phyloP scores from a whole-genome alignment of 73 alveolate genomes.

The Paramecium tetraurelia region DNA sequence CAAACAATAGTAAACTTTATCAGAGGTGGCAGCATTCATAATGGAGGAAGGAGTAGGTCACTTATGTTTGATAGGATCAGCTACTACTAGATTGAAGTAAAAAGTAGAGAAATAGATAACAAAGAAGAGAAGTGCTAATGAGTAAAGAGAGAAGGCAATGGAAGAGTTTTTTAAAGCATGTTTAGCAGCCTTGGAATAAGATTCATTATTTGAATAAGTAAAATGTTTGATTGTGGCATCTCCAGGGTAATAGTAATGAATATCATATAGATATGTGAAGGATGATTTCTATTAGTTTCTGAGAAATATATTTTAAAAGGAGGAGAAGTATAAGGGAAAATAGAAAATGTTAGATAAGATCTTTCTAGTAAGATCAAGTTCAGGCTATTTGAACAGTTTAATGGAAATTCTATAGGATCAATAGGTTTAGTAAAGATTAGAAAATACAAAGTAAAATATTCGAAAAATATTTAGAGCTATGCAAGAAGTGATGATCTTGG shows the following conservation, averaged over 20 bases:
- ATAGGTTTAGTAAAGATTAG: constrained; percentile 2
- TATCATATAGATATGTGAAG: background rate
- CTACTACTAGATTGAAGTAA: constrained; percentile 47
- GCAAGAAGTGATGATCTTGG: constrained; percentile 49
- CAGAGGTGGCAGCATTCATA: constrained; percentile 51
- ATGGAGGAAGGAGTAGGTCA: constrained; percentile 62
- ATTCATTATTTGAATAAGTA: background rate
- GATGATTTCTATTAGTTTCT: background rate
- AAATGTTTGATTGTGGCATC: constrained; percentile 53
- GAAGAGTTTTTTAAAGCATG: constrained; percentile 39
- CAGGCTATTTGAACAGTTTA: constrained; percentile 55
- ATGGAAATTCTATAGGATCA: constrained; percentile 53
- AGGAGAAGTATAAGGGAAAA: background rate
- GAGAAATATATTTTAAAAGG: background rate
- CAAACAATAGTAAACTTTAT: background rate
- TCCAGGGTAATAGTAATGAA: constrained; percentile 31
- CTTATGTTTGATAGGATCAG: constrained; percentile 42
- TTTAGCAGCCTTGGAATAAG: constrained; percentile 15
- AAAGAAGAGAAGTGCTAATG: constrained; percentile 5
- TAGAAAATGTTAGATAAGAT: constrained; percentile 21
- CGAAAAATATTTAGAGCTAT: background rate
- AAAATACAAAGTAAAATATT: constrained; percentile 1
- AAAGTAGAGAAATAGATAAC: constrained; percentile 40
- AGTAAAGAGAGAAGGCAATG: constrained; percentile 51
- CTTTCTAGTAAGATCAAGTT: background rate